Conservation (phyloP, 164 flowering plant genomes). For the Vitis labrusca region DNA sequence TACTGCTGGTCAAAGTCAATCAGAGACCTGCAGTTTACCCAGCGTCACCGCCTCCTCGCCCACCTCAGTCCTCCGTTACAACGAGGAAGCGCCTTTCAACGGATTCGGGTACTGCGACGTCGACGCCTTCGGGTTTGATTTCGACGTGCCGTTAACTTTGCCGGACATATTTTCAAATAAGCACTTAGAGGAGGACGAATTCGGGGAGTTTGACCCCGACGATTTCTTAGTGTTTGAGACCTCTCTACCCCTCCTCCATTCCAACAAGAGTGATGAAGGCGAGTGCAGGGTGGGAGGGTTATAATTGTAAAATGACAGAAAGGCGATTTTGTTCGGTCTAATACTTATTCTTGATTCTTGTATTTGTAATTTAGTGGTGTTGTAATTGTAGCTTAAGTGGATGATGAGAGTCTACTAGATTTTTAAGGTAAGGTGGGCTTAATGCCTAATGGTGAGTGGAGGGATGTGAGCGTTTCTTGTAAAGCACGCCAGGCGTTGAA, state of each 20-base stretch:
- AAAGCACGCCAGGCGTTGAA: constrained; percentile 11
- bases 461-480: background rate
- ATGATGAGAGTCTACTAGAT: too few relatives aligned
- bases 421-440: too few relatives aligned
- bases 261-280: too few relatives aligned
- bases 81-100: constrained; percentile 29
- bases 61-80: constrained; percentile 53
- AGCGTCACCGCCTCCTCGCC: constrained; percentile 38
- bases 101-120: constrained; percentile 23
- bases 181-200: constrained; percentile 21
- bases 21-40: background rate
- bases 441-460: too few relatives aligned
- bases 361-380: constrained; percentile 2
- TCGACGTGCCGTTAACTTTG: constrained; percentile 23
- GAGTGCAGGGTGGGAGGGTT: too few relatives aligned
- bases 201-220: constrained; percentile 43
- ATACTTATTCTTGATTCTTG: background rate
- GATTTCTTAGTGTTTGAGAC: constrained; percentile 21
- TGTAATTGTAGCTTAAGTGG: too few relatives aligned
- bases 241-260: too few relatives aligned
- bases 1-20: background rate
- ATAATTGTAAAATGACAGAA: background rate
- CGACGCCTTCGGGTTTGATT: constrained; percentile 35
- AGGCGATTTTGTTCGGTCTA: constrained; percentile 8
- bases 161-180: constrained; percentile 28